A percentile compares a stretch with the other conserved stretches of the same genome.
phyloP scores from a whole-genome alignment of 2,329 filamentous ascomycete species.

The Ophiostoma piceae region DNA sequence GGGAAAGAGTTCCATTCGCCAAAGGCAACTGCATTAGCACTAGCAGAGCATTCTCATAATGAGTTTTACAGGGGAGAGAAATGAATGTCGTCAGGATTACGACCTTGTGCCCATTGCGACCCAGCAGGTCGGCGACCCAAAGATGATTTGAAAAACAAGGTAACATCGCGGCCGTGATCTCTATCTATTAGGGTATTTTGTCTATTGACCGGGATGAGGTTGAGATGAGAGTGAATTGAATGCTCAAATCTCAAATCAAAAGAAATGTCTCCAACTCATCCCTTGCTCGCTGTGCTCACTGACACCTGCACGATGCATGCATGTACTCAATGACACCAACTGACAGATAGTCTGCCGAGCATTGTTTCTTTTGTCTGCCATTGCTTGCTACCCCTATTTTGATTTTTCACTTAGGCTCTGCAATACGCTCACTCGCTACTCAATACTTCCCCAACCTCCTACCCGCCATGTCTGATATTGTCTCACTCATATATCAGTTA shows the following conservation, averaged over 20 bases:
- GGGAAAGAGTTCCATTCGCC: conserved; percentile 18
- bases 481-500: conserved; percentile 12
- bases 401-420: not conserved
- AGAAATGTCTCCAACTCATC: not conserved
- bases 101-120: not conserved
- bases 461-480: conserved; percentile 4
- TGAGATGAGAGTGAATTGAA: not conserved
- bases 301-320: conserved; percentile 10
- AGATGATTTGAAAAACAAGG: conserved; percentile 12
- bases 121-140: conserved; percentile 21
- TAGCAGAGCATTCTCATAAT: not conserved
- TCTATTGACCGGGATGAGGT: too few relatives aligned
- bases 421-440: not conserved
- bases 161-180: conserved; percentile 19
- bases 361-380: not conserved
- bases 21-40: conserved; percentile 15
- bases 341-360: not conserved
- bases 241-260: too few relatives aligned
- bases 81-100: conserved; percentile 4
- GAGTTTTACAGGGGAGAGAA: not conserved
- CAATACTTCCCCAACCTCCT: not conserved
- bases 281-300: not conserved
- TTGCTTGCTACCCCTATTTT: not conserved
- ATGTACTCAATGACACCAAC: conserved; percentile 9
- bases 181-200: not conserved